Base-by-base conservation (phyloP, 768 basidiomycete genomes). In the Lepiota brunneoincarnata region DNA sequence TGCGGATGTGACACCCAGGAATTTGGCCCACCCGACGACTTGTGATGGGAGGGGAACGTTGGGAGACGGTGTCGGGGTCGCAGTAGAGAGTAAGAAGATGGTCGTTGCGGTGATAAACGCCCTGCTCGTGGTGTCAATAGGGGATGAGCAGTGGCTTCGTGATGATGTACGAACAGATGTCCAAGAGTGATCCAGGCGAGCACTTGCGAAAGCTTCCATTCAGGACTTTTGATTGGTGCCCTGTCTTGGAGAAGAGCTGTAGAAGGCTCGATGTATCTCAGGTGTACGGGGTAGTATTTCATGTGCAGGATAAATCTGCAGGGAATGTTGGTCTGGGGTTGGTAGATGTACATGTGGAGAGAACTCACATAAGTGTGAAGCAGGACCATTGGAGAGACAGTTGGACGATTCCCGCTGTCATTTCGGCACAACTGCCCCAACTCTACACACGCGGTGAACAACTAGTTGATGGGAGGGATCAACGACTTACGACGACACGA, bases 231-330 rank as follows among this genome's bases (percentile, higher is more conserved):
- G 24, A 78, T 68, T 24, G 73, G 72, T 3, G 74, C 76, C 65
- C 78, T 81, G 56, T 76, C 59, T 37, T 70, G 70, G 7, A 68
- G 67, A 7, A 72, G 68, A 0, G 75, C 75, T 23, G 23, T 6
- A 36, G 46, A 20, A 4, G 63, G 57, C n/a, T 61, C 56, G 18
- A 60, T 44, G 64, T 85, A 89, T 70, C 94, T 97, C 65, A 89
- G 82, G 62, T 90, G 82, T 5, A 77, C 70, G 0, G 97, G 97
- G 66, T 91, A 98, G 75, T 95, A 98, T 34, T 89, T 72, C 73
- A 99, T 86, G 72, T 90, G 98, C 2, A 99, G 81, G 0, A 95
- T 78, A 52, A 98, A 76, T 42, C 95, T 98, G 28, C 23, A 38
- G 5, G 14, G 7, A 18, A 9, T 42, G 18, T 39, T 10, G 31